phyloP scores from a whole-genome alignment of 768 basidiomycete species.

The Podaxis rugospora region DNA sequence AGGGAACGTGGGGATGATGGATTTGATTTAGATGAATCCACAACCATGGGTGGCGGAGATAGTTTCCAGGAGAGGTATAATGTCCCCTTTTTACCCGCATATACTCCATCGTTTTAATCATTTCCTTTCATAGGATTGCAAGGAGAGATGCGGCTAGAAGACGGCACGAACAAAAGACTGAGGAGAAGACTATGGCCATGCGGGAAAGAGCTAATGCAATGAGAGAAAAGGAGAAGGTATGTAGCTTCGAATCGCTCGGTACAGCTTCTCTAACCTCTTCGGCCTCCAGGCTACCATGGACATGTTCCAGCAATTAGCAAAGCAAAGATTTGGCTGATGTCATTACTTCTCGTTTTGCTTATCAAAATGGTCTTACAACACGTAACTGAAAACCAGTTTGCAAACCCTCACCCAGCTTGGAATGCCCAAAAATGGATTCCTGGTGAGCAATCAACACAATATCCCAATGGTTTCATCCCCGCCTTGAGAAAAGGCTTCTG shows the following conservation, averaged over 20 bases:
- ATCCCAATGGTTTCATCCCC: not conserved
- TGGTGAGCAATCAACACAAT: not conserved
- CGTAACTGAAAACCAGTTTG: not conserved
- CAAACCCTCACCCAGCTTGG: not conserved
- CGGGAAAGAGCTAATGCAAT: constrained; percentile 61
- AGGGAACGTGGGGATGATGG: constrained; percentile 77
- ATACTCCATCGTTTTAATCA: constrained; percentile 6
- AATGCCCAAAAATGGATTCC: not conserved
- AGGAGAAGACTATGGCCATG: constrained; percentile 45
- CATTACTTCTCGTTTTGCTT: not conserved
- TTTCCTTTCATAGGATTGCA: constrained; percentile 49
- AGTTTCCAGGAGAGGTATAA: constrained; percentile 77
- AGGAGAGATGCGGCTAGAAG: constrained; percentile 59
- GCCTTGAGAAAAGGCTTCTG: not conserved
- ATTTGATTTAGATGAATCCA: constrained; percentile 72
- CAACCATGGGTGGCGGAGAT: constrained; percentile 78
- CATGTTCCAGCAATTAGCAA: constrained; percentile 93
- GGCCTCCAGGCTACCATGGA: constrained; percentile 75
- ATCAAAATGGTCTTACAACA: not conserved
- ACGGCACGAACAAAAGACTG: constrained; percentile 54
- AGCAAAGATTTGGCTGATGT: constrained; percentile 69
- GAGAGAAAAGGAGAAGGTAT: constrained; percentile 71
- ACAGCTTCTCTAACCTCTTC: constrained; percentile 5
- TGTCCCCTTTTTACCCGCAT: not conserved
- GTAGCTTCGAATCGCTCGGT: not conserved